Evolutionary conservation across 2,329 filamentous ascomycete genomes (phyloP).

Genomic region (Beauveria scarabaeidicola): DNA sequence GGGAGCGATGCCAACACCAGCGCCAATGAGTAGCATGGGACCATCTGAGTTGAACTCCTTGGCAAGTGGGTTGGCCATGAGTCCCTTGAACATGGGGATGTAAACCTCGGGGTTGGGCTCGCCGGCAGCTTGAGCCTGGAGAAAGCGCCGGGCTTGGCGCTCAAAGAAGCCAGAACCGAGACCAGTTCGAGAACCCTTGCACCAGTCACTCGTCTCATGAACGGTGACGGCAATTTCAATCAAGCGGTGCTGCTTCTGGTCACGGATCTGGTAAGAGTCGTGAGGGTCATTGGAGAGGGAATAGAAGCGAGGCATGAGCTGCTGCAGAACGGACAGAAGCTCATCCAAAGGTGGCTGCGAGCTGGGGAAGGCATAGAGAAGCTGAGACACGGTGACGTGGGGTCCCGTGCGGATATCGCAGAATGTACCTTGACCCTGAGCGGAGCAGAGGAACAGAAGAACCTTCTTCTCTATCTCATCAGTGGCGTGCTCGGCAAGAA

Average conservation of each 20-base stretch:
- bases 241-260: constrained; percentile 64
- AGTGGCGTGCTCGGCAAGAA: constrained; percentile 76
- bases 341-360: constrained; percentile 78
- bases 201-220: constrained; percentile 79
- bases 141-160: constrained; percentile 65
- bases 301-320: constrained; percentile 96
- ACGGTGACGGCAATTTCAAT: constrained; percentile 97
- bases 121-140: constrained; percentile 57
- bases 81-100: constrained; percentile 93
- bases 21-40: constrained; percentile 94
- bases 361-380: constrained; percentile 87
- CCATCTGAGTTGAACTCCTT: constrained; percentile 88
- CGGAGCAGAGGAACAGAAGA: constrained; percentile 74
- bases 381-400: constrained; percentile 74
- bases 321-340: constrained; percentile 70
- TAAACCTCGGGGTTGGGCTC: constrained; percentile 54
- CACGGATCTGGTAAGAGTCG: constrained; percentile 59
- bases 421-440: constrained; percentile 84
- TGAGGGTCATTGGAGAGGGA: constrained; percentile 95
- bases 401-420: constrained; percentile 90
- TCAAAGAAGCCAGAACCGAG: constrained; percentile 92
- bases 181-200: constrained; percentile 62
- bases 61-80: constrained; percentile 95
- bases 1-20: constrained; percentile 91
- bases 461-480: constrained; percentile 83